Base-by-base conservation (phyloP, 2,329 filamentous ascomycete species). In the Basipetospora chlamydospora region DNA sequence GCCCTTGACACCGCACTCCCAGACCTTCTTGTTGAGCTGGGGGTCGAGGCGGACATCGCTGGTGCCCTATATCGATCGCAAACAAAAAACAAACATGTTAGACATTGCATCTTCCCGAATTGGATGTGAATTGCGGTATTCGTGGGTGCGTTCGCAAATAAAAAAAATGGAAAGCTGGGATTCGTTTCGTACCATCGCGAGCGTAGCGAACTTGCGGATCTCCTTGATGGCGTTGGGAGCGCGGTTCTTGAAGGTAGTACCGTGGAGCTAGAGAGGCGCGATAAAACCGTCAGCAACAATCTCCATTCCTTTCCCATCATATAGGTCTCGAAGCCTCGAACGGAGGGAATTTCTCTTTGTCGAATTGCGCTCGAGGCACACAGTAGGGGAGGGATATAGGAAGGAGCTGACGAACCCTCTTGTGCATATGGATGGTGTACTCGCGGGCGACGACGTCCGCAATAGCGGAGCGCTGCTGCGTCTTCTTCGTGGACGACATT, bases 371-470 rank as follows among this genome's bases (percentile, higher is more conserved):
- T 29, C 26, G 26, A 33, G 12, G 16, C n/a, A 22, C 18, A 21
- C 18, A 8, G 18, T 7, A 9, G 16, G 18, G 30, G 23, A n/a
- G n/a, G n/a, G n/a, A n/a, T n/a, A n/a, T n/a, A n/a, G n/a, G n/a
- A n/a, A n/a, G n/a, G n/a, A n/a, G n/a, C n/a, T n/a, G 44, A 59
- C 56, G 41, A 59, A 60, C 57, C 49, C 88, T 82, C 83, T 94
- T 96, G 84, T 98, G 90, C 57, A 98, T 73, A 78, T 98, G 88
- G 73, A 98, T 96, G 67, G 90, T 98, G 80, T 98, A 98, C 76
- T 98, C 92, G 77, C 90, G 85, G 58, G 90, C 80, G 66, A 98
- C 88, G 62, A 98, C 92, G 70, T 98, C 88, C 67, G 85, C 80
- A 67, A 98, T 94, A 72, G 92, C 92, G 67, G 85, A 94, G 63